Conservation (phyloP, 805 yeast species). For the Spathaspora girioi region DNA sequence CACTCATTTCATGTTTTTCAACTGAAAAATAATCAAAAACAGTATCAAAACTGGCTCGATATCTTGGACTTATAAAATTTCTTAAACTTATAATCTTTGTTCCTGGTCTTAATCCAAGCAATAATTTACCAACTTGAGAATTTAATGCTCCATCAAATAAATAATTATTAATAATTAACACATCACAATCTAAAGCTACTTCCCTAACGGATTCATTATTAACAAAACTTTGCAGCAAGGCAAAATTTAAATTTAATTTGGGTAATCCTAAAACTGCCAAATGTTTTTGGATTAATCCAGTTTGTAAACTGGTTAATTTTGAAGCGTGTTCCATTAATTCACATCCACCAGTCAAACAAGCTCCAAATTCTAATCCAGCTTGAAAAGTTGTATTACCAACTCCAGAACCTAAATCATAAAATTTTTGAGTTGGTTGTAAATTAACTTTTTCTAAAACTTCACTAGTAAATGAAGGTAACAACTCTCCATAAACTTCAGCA, state of each 20-base stretch:
- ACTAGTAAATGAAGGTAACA: constrained; percentile 73
- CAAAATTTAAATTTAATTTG: constrained; percentile 53
- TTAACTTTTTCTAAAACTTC: constrained; percentile 58
- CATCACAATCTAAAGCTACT: constrained; percentile 59
- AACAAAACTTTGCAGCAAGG: constrained; percentile 68
- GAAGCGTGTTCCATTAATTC: constrained; percentile 87
- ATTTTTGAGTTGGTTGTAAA: constrained; percentile 50
- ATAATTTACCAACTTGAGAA: constrained; percentile 58
- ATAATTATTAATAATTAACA: constrained; percentile 78
- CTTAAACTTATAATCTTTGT: constrained; percentile 76
- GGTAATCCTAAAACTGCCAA: constrained; percentile 61
- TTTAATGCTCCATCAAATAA: constrained; percentile 77
- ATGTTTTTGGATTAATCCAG: constrained; percentile 53
- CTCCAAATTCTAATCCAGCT: constrained; percentile 84
- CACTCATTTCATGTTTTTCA: constrained; percentile 56
- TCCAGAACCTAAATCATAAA: constrained; percentile 89
- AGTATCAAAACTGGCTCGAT: constrained; percentile 54
- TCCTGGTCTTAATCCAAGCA: constrained; percentile 65
- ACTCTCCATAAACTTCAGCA: constrained; percentile 86
- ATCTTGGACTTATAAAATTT: constrained; percentile 75
- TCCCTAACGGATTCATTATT: constrained; percentile 54
- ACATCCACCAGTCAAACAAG: constrained; percentile 75
- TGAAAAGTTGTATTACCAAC: constrained; percentile 91
- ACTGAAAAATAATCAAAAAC: constrained; percentile 65
- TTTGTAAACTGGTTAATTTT: constrained; percentile 58